Evolutionary conservation across 2,329 filamentous ascomycete genomes (phyloP).

Genomic region (Scolecobasidium constrictum): DNA sequence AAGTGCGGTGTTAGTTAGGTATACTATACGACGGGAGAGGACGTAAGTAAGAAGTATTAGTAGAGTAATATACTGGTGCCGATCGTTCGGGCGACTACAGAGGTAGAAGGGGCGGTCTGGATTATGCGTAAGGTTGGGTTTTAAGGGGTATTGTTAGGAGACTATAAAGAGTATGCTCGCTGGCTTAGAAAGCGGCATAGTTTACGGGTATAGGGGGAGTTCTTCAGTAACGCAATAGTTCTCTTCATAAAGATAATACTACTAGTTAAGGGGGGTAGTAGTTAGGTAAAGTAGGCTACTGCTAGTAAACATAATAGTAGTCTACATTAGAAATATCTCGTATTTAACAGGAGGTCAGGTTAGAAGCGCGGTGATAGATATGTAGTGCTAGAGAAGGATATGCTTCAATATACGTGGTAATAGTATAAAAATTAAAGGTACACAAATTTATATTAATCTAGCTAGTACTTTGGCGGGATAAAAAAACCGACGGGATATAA

Average conservation of each 20-base stretch:
- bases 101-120: background rate
- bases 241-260: background rate
- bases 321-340: too few relatives aligned
- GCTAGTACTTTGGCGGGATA: too few relatives aligned
- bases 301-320: too few relatives aligned
- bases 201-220: background rate
- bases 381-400: too few relatives aligned
- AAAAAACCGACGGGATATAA: too few relatives aligned
- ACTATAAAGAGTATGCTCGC: background rate
- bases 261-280: too few relatives aligned
- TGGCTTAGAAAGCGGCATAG: background rate
- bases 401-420: too few relatives aligned
- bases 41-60: background rate
- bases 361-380: too few relatives aligned
- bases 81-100: background rate
- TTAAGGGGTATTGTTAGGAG: background rate
- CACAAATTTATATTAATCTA: too few relatives aligned
- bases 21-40: background rate
- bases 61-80: background rate
- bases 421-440: too few relatives aligned
- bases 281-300: too few relatives aligned
- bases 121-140: background rate
- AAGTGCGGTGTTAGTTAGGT: background rate
- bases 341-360: too few relatives aligned
- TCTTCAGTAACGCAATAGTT: background rate